Base-by-base conservation (phyloP, 305 asterid species). In the Andrographis paniculata region DNA sequence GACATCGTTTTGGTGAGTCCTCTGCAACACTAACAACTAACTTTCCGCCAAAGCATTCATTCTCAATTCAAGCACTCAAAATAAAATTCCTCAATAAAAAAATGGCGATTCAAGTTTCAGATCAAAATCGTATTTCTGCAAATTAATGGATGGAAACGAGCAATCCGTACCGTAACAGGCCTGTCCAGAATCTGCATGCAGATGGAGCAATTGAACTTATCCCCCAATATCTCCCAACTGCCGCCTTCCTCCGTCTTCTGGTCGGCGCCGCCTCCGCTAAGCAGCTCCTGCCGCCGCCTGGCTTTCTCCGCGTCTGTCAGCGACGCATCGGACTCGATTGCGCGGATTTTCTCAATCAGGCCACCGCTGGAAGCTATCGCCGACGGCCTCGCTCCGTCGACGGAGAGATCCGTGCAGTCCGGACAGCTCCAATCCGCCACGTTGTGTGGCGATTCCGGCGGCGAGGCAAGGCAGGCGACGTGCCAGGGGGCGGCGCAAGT, bases 171-270 rank as follows among this genome's bases (percentile, higher is more conserved):
- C 63, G 97, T 71, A 12, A 84, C 87, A 20, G 97, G 97, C 55
- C 81, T 62, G 11, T 88, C 95, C 23, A 87, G 93, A 16, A 79
- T 78, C 49, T 81, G 94, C 97, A 84, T 84, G 94, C 95, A 88
- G 22, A 88, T 79, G 55, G 95, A 81, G 75, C 97, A 88, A 62
- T 79, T 71, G 52, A 84, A 73, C 68, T 69, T 55, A 47, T 71
- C 78, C 17, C 84, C 94, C 19, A 88, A 61, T 56, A 79, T 70
- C 65, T 63, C 72, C 60, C 71, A 66, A 40, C 38, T 67, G n/a
- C 50, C 54, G 20, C 42, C 50, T 60, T 52, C 24, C 54, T 31
- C 21, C 20, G 17, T 59, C 40, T 16, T 56, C n/a, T n/a, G 10
- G 9, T 53, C 12, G n/a, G n/a, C n/a, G n/a, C 42, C 48, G 27